Evolutionary conservation across 495 filamentous ascomycete species (phyloP).

Genomic region (Hypoxylon trugodes): DNA sequence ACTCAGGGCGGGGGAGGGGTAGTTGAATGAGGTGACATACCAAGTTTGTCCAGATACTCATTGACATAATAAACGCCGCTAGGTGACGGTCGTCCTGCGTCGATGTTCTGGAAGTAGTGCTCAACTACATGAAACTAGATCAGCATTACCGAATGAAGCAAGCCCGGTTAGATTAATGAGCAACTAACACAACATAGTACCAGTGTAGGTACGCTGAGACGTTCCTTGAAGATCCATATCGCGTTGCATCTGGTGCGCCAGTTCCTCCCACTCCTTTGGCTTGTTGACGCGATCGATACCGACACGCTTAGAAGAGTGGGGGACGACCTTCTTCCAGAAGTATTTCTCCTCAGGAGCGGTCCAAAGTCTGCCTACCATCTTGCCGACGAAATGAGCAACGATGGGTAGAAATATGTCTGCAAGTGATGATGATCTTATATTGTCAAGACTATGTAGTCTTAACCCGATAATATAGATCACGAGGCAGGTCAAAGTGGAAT

Average conservation of each 20-base stretch:
- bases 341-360: slow-evolving; percentile 46
- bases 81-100: slow-evolving; percentile 44
- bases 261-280: slow-evolving; percentile 45
- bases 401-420: background rate
- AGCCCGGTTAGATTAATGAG: no score
- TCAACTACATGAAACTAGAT: slow-evolving; percentile 46
- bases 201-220: slow-evolving; percentile 46
- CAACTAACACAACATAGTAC: slow-evolving; percentile 52
- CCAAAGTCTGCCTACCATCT: slow-evolving; percentile 57
- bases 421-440: background rate
- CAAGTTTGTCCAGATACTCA: slow-evolving; percentile 40
- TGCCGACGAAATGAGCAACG: background rate
- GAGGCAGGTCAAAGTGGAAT: no score
- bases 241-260: slow-evolving; percentile 44
- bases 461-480: no score
- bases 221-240: slow-evolving; percentile 32
- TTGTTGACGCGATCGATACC: slow-evolving; percentile 35
- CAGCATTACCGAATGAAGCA: slow-evolving; percentile 17
- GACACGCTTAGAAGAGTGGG: slow-evolving; percentile 48
- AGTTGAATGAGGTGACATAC: slow-evolving; percentile 1
- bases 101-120: slow-evolving; percentile 55
- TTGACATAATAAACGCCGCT: slow-evolving; percentile 37
- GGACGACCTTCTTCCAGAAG: slow-evolving; percentile 52
- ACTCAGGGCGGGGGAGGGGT: background rate
- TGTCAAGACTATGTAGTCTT: no score